These are phyloP conservation scores for Boletus rufocinnamomeus DNA, from an alignment of 768 basidiomycete genomes.

Conservation along the genomic window DNA sequence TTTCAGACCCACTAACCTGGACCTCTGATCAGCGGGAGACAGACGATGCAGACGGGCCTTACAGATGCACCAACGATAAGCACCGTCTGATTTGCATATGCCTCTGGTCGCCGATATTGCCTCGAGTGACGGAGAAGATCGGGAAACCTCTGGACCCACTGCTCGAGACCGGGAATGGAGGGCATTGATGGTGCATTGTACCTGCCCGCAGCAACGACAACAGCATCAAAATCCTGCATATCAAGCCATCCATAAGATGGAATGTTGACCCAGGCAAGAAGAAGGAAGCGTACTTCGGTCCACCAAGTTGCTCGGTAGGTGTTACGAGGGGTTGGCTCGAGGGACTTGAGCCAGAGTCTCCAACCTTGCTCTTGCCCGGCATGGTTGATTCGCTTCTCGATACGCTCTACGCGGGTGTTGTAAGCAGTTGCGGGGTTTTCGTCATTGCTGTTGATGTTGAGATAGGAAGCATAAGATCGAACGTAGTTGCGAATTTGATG, in stretches of 20 bases:
- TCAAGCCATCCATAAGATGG: background rate
- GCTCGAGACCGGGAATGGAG: background rate
- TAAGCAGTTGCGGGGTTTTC: background rate
- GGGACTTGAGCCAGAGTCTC: background rate
- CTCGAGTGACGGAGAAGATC: slow-evolving; percentile 40
- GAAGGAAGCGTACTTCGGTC: background rate
- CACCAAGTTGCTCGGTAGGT: background rate
- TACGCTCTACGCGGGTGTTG: background rate
- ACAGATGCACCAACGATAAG: slow-evolving; percentile 41
- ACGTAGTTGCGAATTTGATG: background rate
- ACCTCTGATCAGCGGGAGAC: background rate
- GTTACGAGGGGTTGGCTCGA: background rate
- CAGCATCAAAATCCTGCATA: background rate
- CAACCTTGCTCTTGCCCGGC: background rate
- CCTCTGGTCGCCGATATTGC: slow-evolving; percentile 44
- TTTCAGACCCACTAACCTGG: slow-evolving; percentile 10
- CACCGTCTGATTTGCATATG: slow-evolving; percentile 39
- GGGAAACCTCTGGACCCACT: slow-evolving; percentile 28
- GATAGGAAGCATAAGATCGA: background rate
- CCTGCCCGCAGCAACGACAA: background rate
- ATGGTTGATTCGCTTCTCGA: background rate
- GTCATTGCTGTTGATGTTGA: background rate
- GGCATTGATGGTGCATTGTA: background rate
- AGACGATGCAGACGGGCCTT: background rate
- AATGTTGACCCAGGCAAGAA: too few relatives aligned